Conservation (phyloP, 2,329 filamentous ascomycete species). For the Rutstroemia sp. region DNA sequence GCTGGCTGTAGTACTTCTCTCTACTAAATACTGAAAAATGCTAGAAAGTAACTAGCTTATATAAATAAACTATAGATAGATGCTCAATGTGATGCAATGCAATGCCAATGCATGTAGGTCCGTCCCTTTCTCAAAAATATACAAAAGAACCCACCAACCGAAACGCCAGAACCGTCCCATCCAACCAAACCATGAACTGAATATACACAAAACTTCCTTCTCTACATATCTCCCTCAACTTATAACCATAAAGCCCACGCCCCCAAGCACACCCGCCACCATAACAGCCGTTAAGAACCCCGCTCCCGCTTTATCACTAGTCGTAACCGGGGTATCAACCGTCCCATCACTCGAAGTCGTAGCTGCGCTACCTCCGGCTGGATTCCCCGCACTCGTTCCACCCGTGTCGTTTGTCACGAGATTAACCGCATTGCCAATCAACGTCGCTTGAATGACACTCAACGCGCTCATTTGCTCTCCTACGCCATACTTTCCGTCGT, state of each 20-base stretch:
- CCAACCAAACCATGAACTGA: no score
- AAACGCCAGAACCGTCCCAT: no score
- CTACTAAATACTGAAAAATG: no score
- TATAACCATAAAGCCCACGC: constrained; percentile 44
- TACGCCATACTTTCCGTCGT: constrained; percentile 53
- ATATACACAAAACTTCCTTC: not conserved
- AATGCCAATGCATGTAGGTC: no score
- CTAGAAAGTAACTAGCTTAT: no score
- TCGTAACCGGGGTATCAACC: constrained; percentile 25
- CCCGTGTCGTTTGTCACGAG: constrained; percentile 44
- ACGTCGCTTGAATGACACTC: constrained; percentile 54
- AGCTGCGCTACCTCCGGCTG: constrained; percentile 17
- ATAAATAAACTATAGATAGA: no score
- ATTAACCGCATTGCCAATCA: constrained; percentile 38
- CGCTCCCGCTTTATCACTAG: constrained; percentile 60
- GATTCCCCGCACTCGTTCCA: constrained; percentile 43
- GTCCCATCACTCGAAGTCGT: not conserved
- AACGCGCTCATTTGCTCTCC: constrained; percentile 66
- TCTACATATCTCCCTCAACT: not conserved
- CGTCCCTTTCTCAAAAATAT: no score
- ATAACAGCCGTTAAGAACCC: constrained; percentile 52
- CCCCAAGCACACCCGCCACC: constrained; percentile 44
- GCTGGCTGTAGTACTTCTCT: no score
- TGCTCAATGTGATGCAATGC: no score
- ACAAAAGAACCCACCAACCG: no score